Percentiles rank a stretch among this genome's conserved stretches.
phyloP scores from a whole-genome alignment of 352 stramenopile species.

The Phytophthora multivora region DNA sequence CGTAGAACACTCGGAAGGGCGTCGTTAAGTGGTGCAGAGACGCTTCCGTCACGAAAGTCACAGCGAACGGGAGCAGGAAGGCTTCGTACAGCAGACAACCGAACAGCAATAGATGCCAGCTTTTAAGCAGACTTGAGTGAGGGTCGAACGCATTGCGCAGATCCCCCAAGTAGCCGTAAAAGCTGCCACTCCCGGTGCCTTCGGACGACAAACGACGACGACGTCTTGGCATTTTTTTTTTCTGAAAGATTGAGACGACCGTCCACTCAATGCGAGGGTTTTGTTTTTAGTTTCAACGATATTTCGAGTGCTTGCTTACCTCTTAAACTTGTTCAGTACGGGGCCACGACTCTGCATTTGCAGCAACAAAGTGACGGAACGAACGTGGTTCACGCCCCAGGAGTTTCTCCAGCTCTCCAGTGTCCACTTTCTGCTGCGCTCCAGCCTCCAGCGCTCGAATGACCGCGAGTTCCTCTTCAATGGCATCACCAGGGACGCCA shows the following conservation, averaged over 20 bases:
- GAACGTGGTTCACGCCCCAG: conserved; percentile 41
- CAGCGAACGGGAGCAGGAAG: conserved; percentile 57
- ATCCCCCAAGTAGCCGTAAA: conserved; percentile 25
- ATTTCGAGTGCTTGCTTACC: too few relatives aligned
- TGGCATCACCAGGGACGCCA: conserved; percentile 62
- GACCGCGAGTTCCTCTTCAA: conserved; percentile 59
- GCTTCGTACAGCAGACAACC: conserved; percentile 51
- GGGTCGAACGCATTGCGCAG: conserved; percentile 58
- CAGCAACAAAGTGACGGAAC: conserved; percentile 52
- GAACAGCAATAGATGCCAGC: conserved; percentile 56
- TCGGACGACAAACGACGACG: not conserved
- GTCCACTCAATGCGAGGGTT: too few relatives aligned
- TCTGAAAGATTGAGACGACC: not conserved
- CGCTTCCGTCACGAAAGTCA: conserved; percentile 42
- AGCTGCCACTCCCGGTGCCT: conserved; percentile 7
- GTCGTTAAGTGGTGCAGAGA: not conserved
- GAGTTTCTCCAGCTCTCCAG: conserved; percentile 37
- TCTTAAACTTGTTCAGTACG: conserved; percentile 20
- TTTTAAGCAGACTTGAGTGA: conserved; percentile 45
- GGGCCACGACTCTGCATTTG: conserved; percentile 53
- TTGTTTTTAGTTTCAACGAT: too few relatives aligned
- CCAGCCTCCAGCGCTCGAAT: conserved; percentile 52
- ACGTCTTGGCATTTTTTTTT: not conserved
- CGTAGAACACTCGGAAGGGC: conserved; percentile 39
- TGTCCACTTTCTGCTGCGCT: conserved; percentile 41